Evolutionary conservation across 768 basidiomycete genomes (phyloP), one percentile per base, ranked within the genome.

Genomic region (Tricholoma matsutake): DNA sequence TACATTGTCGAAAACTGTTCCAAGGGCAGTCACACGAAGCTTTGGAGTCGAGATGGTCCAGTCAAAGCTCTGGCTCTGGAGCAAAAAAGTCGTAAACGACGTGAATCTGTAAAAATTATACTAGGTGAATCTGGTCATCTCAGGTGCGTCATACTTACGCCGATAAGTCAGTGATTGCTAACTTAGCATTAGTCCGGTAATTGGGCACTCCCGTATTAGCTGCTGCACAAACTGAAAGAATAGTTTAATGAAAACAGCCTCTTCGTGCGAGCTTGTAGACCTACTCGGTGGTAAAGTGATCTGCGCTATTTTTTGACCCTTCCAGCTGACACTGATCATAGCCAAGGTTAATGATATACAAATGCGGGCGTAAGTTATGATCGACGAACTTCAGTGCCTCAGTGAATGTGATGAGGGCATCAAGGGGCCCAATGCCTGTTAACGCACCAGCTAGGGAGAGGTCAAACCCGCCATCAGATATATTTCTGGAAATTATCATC

Each of bases 41-140:
- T 76, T 82, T n/a, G 78, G 62, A 0, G 89, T 88, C 5, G 86
- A 86, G 52, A 91, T 85, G 1, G 82, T 86, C 89, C 89, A 91
- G 4, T 81, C 79, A 64, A 91, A 91, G 59, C 75, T 78, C 18
- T 80, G 78, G 54, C 83, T 85, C 65, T 89, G 89, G 39, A 90
- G 75, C 63, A 90, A 68, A 70, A 80, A 86, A 1, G 81, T 86
- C 0, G 88, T 84, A 66, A 88, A 91, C 10, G 77, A 73, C 5
- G 88, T 87, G 71, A 90, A 90, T 60, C 84, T 29, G 28, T 54
- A n/a, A 9, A 54, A 43, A 47, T 35, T 54, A 45, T 56, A 10
- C 14, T 64, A n/a, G 58, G 13, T 49, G 47, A 49, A 49, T 45
- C 20, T 51, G 9, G 8, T 2, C 43, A 28, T 34, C 56, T 1